Conservation (phyloP, 2,329 filamentous ascomycete species). For the Aspergillus novofumigatus region DNA sequence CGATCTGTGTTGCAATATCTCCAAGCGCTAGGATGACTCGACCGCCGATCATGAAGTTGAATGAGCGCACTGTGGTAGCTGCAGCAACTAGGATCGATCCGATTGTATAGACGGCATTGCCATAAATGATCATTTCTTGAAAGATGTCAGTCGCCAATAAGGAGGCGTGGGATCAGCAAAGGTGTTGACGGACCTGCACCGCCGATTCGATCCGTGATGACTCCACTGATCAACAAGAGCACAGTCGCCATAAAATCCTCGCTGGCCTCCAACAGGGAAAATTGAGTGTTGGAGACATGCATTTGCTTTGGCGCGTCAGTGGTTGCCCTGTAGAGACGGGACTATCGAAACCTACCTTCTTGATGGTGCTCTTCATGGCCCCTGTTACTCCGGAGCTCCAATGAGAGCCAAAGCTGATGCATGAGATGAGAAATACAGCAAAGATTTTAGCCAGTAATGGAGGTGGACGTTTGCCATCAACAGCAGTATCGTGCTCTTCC, state of each 20-base stretch:
- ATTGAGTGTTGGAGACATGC: conserved; percentile 57
- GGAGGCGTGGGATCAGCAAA: not conserved
- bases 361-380: conserved; percentile 59
- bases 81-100: conserved; percentile 58
- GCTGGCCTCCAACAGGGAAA: conserved; percentile 55
- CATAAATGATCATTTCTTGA: conserved; percentile 53
- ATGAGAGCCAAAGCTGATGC: conserved; percentile 56
- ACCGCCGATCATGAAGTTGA: conserved; percentile 58
- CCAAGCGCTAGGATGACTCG: conserved; percentile 54
- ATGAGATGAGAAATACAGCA: conserved; percentile 42
- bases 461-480: conserved; percentile 18
- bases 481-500: not conserved
- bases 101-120: conserved; percentile 57
- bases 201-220: conserved; percentile 56
- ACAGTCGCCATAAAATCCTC: conserved; percentile 60
- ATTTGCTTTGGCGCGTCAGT: conserved; percentile 37
- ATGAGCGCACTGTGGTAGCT: conserved; percentile 53
- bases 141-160: not conserved
- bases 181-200: conserved; percentile 44
- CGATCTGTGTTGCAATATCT: conserved; percentile 61
- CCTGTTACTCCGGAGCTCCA: conserved; percentile 60
- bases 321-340: not conserved
- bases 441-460: conserved; percentile 34
- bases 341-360: conserved; percentile 41
- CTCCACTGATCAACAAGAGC: conserved; percentile 52